Conservation (phyloP, 306 rosid species). For the Phaseolus lunatus region DNA sequence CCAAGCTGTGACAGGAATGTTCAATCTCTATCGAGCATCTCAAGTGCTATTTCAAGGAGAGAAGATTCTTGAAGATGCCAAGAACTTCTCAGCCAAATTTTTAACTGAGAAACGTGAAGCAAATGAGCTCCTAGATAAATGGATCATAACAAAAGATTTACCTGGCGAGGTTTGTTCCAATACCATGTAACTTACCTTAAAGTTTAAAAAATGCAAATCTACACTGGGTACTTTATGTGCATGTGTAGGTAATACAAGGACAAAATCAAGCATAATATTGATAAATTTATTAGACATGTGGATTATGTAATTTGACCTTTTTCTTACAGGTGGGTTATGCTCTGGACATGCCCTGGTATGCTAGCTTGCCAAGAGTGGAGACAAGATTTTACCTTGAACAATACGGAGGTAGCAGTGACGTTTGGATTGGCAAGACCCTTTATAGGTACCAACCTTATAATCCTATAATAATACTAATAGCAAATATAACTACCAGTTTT, state of each 20-base stretch:
- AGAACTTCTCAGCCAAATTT: constrained; percentile 56
- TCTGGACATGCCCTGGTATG: constrained; percentile 80
- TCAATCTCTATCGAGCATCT: constrained; percentile 67
- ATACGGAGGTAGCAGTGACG: constrained; percentile 76
- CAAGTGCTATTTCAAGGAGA: constrained; percentile 71
- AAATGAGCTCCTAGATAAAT: constrained; percentile 71
- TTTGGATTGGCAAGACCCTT: constrained; percentile 96
- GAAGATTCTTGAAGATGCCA: constrained; percentile 68
- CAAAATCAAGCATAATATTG: no score
- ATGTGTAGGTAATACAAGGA: not conserved
- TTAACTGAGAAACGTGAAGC: constrained; percentile 64
- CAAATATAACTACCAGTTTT: not conserved
- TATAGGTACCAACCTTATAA: constrained; percentile 60
- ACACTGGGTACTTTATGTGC: not conserved
- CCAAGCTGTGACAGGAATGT: constrained; percentile 80
- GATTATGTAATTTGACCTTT: no score
- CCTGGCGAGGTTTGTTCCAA: constrained; percentile 73
- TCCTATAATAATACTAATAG: not conserved
- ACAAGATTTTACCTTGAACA: constrained; percentile 75
- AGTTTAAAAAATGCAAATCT: not conserved
- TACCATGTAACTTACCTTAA: not conserved
- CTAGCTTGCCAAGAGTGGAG: constrained; percentile 82
- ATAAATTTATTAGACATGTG: no score
- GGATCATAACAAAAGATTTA: constrained; percentile 82
- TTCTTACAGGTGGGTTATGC: constrained; percentile 67